Conservation (phyloP, 139 green algal species). For the Desmodesmus armatus region DNA sequence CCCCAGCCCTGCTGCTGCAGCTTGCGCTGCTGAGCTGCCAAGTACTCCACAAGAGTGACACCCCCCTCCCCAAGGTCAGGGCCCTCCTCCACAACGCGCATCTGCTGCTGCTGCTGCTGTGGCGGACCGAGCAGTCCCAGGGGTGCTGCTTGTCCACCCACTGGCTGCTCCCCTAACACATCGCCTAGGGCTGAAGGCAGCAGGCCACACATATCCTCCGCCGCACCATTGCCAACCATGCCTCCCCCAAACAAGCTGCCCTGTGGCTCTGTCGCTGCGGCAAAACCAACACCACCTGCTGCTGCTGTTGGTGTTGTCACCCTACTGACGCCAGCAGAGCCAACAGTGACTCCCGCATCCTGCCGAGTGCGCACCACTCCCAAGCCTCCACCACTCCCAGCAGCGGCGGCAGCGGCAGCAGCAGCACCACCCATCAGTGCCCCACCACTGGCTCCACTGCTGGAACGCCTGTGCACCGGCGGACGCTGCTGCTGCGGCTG, state of each 20-base stretch:
- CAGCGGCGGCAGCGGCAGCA: too few species aligned
- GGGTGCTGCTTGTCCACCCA: neutral
- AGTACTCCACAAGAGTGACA: constrained; percentile 16
- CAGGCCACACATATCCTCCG: too few species aligned
- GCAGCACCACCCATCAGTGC: too few species aligned
- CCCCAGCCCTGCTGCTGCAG: neutral
- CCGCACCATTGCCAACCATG: too few species aligned
- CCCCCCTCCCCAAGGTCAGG: neutral
- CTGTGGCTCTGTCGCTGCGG: neutral
- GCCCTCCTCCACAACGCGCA: neutral
- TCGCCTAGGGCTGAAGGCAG: neutral
- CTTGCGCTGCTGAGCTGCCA: constrained; percentile 12
- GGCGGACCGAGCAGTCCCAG: neutral
- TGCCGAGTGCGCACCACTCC: too few species aligned
- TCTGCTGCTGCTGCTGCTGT: neutral
- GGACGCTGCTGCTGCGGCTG: constrained; percentile 1
- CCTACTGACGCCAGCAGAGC: too few species aligned
- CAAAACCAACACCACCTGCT: neutral
- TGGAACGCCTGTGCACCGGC: neutral
- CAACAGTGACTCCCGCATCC: too few species aligned
- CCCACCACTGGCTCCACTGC: too few species aligned
- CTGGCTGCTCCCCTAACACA: neutral
- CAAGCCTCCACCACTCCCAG: too few species aligned
- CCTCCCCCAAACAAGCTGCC: neutral
- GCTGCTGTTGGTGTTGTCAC: too few species aligned